Base-by-base conservation (phyloP, 257 asterid genomes). In the Capsicum baccatum region DNA sequence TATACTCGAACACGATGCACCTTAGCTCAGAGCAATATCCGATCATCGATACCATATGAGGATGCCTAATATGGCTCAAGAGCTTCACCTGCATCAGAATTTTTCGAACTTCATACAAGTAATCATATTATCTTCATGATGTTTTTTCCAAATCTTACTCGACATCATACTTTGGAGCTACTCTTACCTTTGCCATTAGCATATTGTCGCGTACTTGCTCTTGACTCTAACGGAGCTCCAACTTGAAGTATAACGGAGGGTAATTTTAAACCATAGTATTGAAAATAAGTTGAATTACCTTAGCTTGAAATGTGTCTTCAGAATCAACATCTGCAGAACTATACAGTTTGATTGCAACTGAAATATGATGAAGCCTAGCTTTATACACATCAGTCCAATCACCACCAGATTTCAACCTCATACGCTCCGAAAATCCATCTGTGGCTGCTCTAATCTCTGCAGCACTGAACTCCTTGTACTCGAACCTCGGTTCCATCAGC, bases 1-100 rank as follows among this genome's bases (percentile, higher is more conserved):
- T 90, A 89, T 90, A 89, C 87, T 92, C 98, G 10, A 86, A 91
- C 1, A 89, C 92, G 2, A 92, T 87, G 85, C 93, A 94, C 62
- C 85, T 91, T 83, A 87, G 89, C 84, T 94, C 89, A 15, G 92
- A 79, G 90, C 97, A 92, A 89, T 91, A 91, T 70, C 95, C 98
- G 0, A 92, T 82, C 89, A 91, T 86, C 26, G 91, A 83, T 62
- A 92, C 88, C 48, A 94, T 76, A 67, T 92, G 87, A 8, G 93
- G 95, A 85, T 94, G 97, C 82, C 92, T 86, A 58, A 92, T 70
- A 82, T 85, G 86, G 80, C 92, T 69, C 14, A 87, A 88, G 84
- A 89, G 85, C 67, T 85, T 91, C 88, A 89, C 93, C 97, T 93
- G 86, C 90, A 88, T 79, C 33, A 48, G 33, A 59, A 67, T 66